Base-by-base conservation (phyloP, 371 early-diverging fungal species). In the Actinomortierella wolfii region DNA sequence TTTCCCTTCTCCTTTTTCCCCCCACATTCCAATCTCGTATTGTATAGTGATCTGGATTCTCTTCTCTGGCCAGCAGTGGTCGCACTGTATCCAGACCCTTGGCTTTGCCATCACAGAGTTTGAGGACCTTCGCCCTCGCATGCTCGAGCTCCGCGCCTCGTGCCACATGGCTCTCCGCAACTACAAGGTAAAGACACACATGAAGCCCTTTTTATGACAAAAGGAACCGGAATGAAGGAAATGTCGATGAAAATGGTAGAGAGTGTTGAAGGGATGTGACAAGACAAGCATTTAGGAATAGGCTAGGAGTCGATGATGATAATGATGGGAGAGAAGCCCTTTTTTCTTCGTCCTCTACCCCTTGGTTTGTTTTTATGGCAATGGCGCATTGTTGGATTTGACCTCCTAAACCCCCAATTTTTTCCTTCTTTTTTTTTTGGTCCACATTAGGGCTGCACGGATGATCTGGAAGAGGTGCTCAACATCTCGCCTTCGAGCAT, bases 71-170 rank as follows among this genome's bases (percentile, higher is more conserved):
- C 83, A 78, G 61, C 88, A 88, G 69, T 86, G 62, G 54, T 80
- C 81, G 66, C 86, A 86, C 68, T 86, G 86, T 64, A 69, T 85
- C 60, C 82, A 83, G 54, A 88, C 88, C 39, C 70, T 88, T 48
- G 77, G 77, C 29, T 73, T 88, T 42, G 88, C 86, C 25, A 83
- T 87, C 64, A 79, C 81, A 40, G 84, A 84, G 29, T 86, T 85
- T 56, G 76, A 70, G 47, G 43, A 52, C 14, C 71, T 88, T 66
- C 83, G 83, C 64, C 81, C 83, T 11, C 84, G 88, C 56, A 76
- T 86, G 60, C 74, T 68, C 51, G 85, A 82, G 76, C 78, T 88
- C 61, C 86, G 86, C 67, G 83, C 85, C 47, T 79, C 82, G 34
- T 88, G 88, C 78, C 77, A 86, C 45, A 78, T 86, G 67, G 78